These are phyloP conservation scores for Allomyces macrogynus DNA, from an alignment of 192 early-diverging fungal species.

Conservation along the genomic window DNA sequence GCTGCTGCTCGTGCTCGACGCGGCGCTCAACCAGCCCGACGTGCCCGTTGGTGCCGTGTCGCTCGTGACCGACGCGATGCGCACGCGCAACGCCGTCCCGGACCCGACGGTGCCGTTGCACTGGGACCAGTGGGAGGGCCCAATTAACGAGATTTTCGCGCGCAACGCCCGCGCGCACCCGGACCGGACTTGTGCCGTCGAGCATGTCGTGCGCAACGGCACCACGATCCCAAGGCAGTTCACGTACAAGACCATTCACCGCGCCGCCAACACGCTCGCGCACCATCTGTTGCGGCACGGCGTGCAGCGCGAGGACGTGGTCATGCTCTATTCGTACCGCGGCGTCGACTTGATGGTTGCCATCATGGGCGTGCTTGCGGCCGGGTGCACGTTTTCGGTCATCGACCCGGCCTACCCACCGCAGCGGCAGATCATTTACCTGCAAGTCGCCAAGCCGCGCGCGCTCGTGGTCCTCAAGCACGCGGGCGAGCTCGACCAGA, in stretches of 20 bases:
- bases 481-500: slow-evolving; percentile 46
- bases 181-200: slow-evolving; percentile 64
- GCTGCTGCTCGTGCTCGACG: slow-evolving; percentile 50
- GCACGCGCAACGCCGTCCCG: slow-evolving; percentile 33
- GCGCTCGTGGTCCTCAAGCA: slow-evolving; percentile 71
- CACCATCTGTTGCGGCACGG: slow-evolving; percentile 63
- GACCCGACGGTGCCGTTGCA: slow-evolving; percentile 53
- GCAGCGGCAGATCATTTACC: slow-evolving; percentile 77
- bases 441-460: slow-evolving; percentile 75
- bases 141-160: slow-evolving; percentile 81
- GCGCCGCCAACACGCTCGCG: slow-evolving; percentile 68
- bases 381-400: slow-evolving; percentile 95
- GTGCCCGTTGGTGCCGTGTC: slow-evolving; percentile 38
- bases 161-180: slow-evolving; percentile 56
- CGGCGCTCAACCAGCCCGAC: slow-evolving; percentile 7
- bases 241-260: slow-evolving; percentile 59
- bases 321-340: slow-evolving; percentile 86
- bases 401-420: slow-evolving; percentile 99
- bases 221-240: slow-evolving; percentile 29
- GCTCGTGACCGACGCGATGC: slow-evolving; percentile 27
- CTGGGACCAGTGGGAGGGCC: slow-evolving; percentile 68
- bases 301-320: slow-evolving; percentile 82
- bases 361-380: slow-evolving; percentile 91
- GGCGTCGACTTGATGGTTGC: slow-evolving; percentile 90
- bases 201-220: slow-evolving; percentile 23